Base-by-base conservation (phyloP, 805 yeast genomes). In the Starmerella davenportii region DNA sequence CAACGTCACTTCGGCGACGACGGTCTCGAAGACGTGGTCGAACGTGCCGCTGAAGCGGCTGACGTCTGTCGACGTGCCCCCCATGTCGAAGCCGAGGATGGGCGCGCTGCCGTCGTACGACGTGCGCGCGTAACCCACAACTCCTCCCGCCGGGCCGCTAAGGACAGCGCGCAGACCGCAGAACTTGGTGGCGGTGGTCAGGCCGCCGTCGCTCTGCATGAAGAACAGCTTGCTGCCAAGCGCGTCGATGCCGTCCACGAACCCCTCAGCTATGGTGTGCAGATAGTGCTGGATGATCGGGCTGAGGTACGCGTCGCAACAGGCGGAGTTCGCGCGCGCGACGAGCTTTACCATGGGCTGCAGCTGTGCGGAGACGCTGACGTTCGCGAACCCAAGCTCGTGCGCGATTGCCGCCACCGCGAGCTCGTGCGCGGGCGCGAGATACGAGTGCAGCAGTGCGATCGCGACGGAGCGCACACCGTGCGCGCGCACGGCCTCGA, bases 91-190 rank as follows among this genome's bases (percentile, higher is more conserved):
- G 0, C 90, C 92, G 40, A 80, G 69, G 35, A 78, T 63, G 0
- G 93, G 84, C 21, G 32, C 34, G 5, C 28, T n/a, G 17, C 44
- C 50, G 5, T 38, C 39, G 53, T 66, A 81, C 44, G 93, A 79
- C 0, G 96, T 85, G 38, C 72, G 68, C 0, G 94, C 80, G 50
- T 74, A 80, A 0, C 96, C 96, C 25, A 87, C 95, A 42, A 87
- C 93, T 36, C 96, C 96, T 29, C 96, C 96, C 8, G 96, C 96
- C 2, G 96, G 96, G 2, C 96, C 96, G 1, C 95, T 81, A 27
- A 87, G 59, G 36, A 87, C 79, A 3, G 96, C 93, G 48, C 74
- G 69, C 28, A 87, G 62, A 2, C 96, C 96, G 0, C 94, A 76
- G 55, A 87, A 87, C 36, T 71, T 68, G 18, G 72, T 64, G 51